A percentile compares a stretch with the other conserved stretches of the same genome.
Conservation (phyloP, 75 land plant genomes). For the Picea sitchensis region DNA sequence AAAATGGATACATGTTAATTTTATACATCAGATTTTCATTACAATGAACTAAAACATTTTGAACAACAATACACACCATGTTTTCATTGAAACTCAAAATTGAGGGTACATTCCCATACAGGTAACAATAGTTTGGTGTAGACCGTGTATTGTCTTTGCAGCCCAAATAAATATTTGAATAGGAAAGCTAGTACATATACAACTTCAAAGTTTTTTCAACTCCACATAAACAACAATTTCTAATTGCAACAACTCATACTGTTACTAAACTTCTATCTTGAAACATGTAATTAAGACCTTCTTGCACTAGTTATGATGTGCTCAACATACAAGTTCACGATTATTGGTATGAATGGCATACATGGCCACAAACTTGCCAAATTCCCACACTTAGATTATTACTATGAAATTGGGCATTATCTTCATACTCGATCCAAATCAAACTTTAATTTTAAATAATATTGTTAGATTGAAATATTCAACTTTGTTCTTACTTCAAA, state of each 20-base stretch:
- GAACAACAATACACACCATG: slow-evolving; percentile 50
- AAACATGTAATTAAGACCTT: slow-evolving; percentile 99
- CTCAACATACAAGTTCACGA: slow-evolving; percentile 96
- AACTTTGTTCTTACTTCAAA: slow-evolving; percentile 60
- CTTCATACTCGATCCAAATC: neutral
- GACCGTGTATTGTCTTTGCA: slow-evolving; percentile 42
- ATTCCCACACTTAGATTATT: neutral
- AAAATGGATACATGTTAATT: neutral
- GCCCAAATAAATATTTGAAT: neutral
- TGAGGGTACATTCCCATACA: slow-evolving; percentile 99
- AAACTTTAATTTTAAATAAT: neutral
- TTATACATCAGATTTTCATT: neutral
- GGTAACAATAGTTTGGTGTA: slow-evolving; percentile 98
- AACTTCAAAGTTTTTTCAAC: neutral
- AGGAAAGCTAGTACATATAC: neutral
- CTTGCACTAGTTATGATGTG: slow-evolving; percentile 96
- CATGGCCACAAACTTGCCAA: neutral
- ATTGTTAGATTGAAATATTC: neutral
- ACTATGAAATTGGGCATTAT: neutral
- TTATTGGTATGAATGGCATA: slow-evolving; percentile 76
- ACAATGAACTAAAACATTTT: slow-evolving; percentile 9
- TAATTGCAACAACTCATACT: slow-evolving; percentile 22
- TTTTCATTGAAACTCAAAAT: slow-evolving; percentile 97
- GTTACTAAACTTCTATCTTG: slow-evolving; percentile 97
- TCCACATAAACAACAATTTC: neutral